Percentiles rank a stretch among this genome's conserved stretches.
Evolutionary conservation across 192 early-diverging fungal genomes (phyloP).

Genomic region (Oehlia diaphana): DNA sequence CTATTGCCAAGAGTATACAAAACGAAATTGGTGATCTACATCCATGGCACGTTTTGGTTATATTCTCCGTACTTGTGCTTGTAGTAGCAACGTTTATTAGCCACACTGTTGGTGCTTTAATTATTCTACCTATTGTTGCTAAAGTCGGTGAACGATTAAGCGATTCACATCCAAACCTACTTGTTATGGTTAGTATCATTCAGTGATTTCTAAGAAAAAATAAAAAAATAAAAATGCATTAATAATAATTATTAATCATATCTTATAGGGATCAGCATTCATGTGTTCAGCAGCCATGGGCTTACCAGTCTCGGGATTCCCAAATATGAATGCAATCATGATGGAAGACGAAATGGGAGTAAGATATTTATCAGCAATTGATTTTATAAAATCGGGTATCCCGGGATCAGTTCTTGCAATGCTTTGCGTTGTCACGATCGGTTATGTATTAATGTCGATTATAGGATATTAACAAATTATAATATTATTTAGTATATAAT

Average conservation of each 20-base stretch:
- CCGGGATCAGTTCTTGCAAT: slow-evolving; percentile 74
- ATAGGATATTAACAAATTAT: slow-evolving; percentile 50
- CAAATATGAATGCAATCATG: slow-evolving; percentile 97
- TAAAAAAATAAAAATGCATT: neutral
- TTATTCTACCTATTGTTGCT: slow-evolving; percentile 93
- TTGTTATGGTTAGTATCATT: slow-evolving; percentile 69
- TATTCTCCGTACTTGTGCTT: slow-evolving; percentile 78
- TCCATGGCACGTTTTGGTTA: slow-evolving; percentile 68
- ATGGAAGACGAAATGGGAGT: slow-evolving; percentile 86
- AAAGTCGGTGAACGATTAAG: slow-evolving; percentile 68
- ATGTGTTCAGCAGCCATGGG: slow-evolving; percentile 92
- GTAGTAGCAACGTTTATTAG: slow-evolving; percentile 91
- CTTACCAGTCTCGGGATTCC: slow-evolving; percentile 91
- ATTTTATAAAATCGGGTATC: slow-evolving; percentile 85
- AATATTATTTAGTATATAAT: neutral
- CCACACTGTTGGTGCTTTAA: slow-evolving; percentile 94
- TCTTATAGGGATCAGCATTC: slow-evolving; percentile 61
- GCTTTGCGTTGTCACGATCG: slow-evolving; percentile 69
- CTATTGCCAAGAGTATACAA: slow-evolving; percentile 75
- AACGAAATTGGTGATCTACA: slow-evolving; percentile 62
- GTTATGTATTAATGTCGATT: slow-evolving; percentile 70
- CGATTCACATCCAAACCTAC: slow-evolving; percentile 58
- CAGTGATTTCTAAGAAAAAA: neutral
- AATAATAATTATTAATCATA: slow-evolving; percentile 1
- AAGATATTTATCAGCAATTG: slow-evolving; percentile 76